phyloP scores from a whole-genome alignment of 1,284 basidiomycete genomes.

The Ceratobasidium sp. region DNA sequence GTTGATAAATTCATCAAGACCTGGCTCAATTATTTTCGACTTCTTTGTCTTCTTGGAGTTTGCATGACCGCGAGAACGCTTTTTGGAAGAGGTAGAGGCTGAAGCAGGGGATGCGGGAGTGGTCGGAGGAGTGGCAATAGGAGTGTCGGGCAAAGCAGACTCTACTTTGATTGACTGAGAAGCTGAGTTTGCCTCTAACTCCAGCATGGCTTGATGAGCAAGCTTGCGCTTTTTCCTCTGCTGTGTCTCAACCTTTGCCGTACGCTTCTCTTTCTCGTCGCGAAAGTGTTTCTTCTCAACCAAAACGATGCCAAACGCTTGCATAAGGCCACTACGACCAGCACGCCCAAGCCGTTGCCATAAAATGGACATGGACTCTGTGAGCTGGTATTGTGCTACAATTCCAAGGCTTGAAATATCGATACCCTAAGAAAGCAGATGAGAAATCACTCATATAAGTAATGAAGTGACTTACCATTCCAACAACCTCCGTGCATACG shows the following conservation, averaged over 20 bases:
- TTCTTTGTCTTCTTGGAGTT: too few relatives aligned
- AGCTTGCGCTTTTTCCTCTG: background rate
- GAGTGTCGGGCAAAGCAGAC: background rate
- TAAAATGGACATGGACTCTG: background rate
- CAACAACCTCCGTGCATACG: slow-evolving; percentile 31
- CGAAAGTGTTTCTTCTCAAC: slow-evolving; percentile 18
- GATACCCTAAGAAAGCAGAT: slow-evolving; percentile 6
- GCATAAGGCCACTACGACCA: background rate
- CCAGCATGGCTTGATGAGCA: background rate
- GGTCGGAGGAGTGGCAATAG: background rate
- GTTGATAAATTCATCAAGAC: background rate
- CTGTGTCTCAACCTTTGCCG: background rate
- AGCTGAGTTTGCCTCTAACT: background rate
- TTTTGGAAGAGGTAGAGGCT: too few relatives aligned
- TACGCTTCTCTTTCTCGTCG: background rate
- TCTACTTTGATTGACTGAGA: background rate
- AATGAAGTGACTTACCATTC: slow-evolving; percentile 20
- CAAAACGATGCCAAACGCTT: background rate
- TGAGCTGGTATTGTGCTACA: slow-evolving; percentile 13
- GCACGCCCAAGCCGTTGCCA: slow-evolving; percentile 17
- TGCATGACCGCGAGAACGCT: too few relatives aligned
- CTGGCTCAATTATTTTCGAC: background rate
- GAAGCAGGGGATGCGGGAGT: too few relatives aligned
- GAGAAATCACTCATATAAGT: background rate
- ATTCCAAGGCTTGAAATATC: slow-evolving; percentile 25